Base-by-base conservation (phyloP, 1,139 yeast genomes). In the Debaryomycetaceae sp. region DNA sequence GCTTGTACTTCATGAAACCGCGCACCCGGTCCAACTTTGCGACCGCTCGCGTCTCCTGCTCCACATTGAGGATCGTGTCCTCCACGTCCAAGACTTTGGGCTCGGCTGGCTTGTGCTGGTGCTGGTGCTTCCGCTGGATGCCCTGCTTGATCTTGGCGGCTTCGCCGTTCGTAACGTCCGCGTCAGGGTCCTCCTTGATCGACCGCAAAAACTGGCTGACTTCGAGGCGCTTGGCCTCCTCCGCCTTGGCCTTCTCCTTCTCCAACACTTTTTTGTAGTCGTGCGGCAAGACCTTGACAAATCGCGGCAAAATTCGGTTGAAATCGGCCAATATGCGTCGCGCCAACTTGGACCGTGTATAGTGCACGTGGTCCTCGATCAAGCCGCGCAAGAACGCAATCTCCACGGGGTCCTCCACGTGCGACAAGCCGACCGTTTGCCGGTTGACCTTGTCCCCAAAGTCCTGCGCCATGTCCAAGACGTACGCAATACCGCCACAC, bases 401-500 rank as follows among this genome's bases (percentile, higher is more conserved):
- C 59, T 90, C 98, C 32, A 79, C 68, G 5, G 97, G 94, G 42
- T 87, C 97, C 31, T 75, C 68, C 31, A 90, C 71, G 33, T 68
- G 66, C 27, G 80, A 68, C 35, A 90, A 69, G 47, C 81, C 96
- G 44, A 90, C 90, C 44, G 85, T 77, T 41, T 79, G 90, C 28
- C 62, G 52, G 60, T 90, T 90, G 41, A 83, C 87, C 60, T 80
- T 80, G 37, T 77, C 76, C 39, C 65, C 60, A 49, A 90, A 87
- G 51, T 86, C 95, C 53, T 87, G 95, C 31, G 92, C 96, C 69
- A 90, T 82, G 47, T 87, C 95, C 47, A 87, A 68, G 35, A 92
- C 96, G 51, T 90, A 90, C 20, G 95, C 95, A 55, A 90, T 90
- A 74, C 98, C 98, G 59, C 98, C 98, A 47, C 96, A 87, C 83